Evolutionary conservation across 495 filamentous ascomycete species (phyloP), one percentile per base, ranked within the genome.

Genomic region (Aspergillus biplanus): DNA sequence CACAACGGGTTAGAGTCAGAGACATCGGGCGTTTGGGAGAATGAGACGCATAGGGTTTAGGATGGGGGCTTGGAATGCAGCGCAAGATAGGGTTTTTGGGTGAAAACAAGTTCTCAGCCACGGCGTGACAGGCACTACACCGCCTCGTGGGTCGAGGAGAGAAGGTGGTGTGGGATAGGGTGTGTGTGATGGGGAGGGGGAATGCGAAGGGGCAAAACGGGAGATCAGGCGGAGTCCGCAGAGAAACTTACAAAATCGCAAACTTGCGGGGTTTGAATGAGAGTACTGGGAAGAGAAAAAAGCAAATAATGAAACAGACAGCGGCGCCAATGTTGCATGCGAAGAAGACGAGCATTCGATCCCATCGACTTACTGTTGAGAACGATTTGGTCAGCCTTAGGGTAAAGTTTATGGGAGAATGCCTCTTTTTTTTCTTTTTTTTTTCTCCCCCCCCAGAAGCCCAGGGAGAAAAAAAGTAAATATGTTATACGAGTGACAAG

Each of bases 281-380:
- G 61, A 95, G 81, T 53, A 93, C 79, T 32, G 93, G 92, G 78
- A 95, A 92, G 34, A 99, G 81, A 71, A 86, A 86, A 79, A 98
- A 96, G 81, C 91, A 96, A 67, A 95, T 83, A 63, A 95, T 85
- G 78, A 99, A 99, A 80, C 96, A 93, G 58, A 90, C 91, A 63
- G 90, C 82, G 56, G 95, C 94, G 56, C 90, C 94, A 65, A 97
- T 73, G 72, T 97, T 97, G 81, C 96, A 96, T 68, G 87, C 93
- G 58, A 84, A 89, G 73, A 98, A 99, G 59, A 97, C 86, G 69
- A 99, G 82, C 72, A 98, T 76, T 54, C 95, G 91, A 77, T 99
- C 95, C 95, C 95, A 98, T 73, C 95, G 87, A 75, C 92, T 97
- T 81, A 99, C 95, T 99, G 75, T 76, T 65, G 58, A 66, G 53